Conservation (phyloP, 352 stramenopile genomes). For the Phytophthora podocarpi region DNA sequence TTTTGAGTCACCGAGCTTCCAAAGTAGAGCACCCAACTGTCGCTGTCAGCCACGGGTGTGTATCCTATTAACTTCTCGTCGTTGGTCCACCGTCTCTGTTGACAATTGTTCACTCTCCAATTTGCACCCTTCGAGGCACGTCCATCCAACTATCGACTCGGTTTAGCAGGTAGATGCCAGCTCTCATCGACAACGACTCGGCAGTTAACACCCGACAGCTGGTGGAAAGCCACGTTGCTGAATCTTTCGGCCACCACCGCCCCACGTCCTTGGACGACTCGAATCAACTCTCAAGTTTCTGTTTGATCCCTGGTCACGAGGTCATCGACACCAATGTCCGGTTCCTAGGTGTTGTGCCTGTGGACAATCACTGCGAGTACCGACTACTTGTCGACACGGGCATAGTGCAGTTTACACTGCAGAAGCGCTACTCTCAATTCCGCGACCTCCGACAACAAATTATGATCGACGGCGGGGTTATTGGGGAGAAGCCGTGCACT, state of each 20-base stretch:
- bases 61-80: too few species aligned
- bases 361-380: conserved; percentile 51
- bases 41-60: too few species aligned
- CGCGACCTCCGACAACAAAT: conserved; percentile 54
- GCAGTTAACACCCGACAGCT: background rate
- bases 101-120: conserved; percentile 20
- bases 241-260: conserved; percentile 2
- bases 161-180: conserved; percentile 10
- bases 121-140: background rate
- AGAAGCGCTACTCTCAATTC: conserved; percentile 75
- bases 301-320: conserved; percentile 27
- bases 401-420: conserved; percentile 47
- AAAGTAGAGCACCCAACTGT: too few species aligned
- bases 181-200: background rate
- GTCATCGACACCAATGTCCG: conserved; percentile 36
- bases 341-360: conserved; percentile 45
- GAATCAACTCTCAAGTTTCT: conserved; percentile 10
- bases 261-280: conserved; percentile 13
- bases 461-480: conserved; percentile 32
- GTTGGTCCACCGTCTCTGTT: too few species aligned
- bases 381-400: conserved; percentile 57
- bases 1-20: too few species aligned
- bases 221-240: conserved; percentile 8
- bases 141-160: too few species aligned
- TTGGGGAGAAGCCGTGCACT: too few species aligned